Base-by-base conservation (phyloP, 805 yeast genomes). In the Sugiyamaella valdiviana region DNA sequence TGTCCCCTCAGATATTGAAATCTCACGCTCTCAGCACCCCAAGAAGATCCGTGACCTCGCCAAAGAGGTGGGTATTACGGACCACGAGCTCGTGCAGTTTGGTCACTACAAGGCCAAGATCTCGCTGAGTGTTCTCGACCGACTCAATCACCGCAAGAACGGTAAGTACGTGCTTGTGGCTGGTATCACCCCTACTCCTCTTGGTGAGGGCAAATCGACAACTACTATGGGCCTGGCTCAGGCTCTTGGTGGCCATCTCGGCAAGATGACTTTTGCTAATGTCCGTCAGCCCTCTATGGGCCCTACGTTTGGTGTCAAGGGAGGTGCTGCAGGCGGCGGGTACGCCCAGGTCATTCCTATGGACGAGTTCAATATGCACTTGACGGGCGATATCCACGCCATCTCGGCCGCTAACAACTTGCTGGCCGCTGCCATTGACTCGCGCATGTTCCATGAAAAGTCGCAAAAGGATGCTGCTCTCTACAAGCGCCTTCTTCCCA, bases 311-410 rank as follows among this genome's bases (percentile, higher is more conserved):
- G 99, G 99, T 67, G 89, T 91, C 60, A 91, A 91, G 72, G 99
- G 99, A 63, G 98, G 98, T 68, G 99, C 99, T 50, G 98, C 98
- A 16, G 99, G 99, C 60, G 99, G 98, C 64, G 98, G 98, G 42
- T 91, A 89, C 68, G 78, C 98, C 1, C 98, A 91, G 71, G 98
- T 91, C 41, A 90, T 91, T 59, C 98, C 98, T 45, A 91, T 91
- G 97, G 99, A 91, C 68, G 97, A 91, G 70, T 91, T 91, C 75
- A 91, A 93, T 73, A 80, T 93, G 86, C 98, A 91, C 66, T 75
- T 91, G 57, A 91, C 98, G 44, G 98, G 98, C 64, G 99, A 91
- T 66, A 91, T 91, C 57, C 98, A 91, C 69, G 98, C 98, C 41
- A 89, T 91, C 52, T 81, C 89, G 44, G 89, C 89, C 51, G 98